Evolutionary conservation across 345 rosid species (phyloP), one percentile per base, ranked within the genome.

Genomic region (Cardamine resedifolia): DNA sequence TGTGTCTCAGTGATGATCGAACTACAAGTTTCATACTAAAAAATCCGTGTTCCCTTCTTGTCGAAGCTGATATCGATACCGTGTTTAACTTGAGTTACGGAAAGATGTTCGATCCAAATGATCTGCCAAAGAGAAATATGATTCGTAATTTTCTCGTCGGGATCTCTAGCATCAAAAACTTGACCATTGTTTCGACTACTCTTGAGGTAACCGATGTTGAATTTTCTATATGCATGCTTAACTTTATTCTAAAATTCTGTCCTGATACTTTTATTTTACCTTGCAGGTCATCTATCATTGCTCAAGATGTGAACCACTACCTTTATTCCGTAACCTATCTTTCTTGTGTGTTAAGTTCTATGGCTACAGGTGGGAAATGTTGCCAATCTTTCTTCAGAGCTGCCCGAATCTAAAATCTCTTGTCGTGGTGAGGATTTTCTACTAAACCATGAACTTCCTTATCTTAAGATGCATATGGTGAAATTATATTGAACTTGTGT

Each of bases 151-250:
- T 53, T 28, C 63, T 69, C 5, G 6, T 12, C 1, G 45, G 23
- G 16, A 43, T 70, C 48, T 58, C 57, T 30, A 2, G 5, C 0
- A 24, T 58, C n/a, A 23, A 60, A 36, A 14, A 23, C 51, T 48
- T 71, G 58, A 0, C 0, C 68, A 49, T 71, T 10, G 0, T 39
- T 9, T 47, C 41, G 3, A 6, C 7, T 33, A 57, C 57, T 27
- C 58, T 70, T 4, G 48, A 58, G 57, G 74, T 59, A 51, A 55
- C 30, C 24, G 45, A 31, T 43, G 48, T 19, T 18, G 38, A 36
- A 10, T 36, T 10, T 36, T 36, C 39, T 10, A 36, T 36, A 10
- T 36, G 39, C 33, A 49, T 65, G 21, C 19, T 31, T 30, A 64
- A 41, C 16, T 61, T 38, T 21, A 38, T 36, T 57, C 21, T 10